Conservation (phyloP, 2,329 filamentous ascomycete species). For the Fusarium gaditjirri region DNA sequence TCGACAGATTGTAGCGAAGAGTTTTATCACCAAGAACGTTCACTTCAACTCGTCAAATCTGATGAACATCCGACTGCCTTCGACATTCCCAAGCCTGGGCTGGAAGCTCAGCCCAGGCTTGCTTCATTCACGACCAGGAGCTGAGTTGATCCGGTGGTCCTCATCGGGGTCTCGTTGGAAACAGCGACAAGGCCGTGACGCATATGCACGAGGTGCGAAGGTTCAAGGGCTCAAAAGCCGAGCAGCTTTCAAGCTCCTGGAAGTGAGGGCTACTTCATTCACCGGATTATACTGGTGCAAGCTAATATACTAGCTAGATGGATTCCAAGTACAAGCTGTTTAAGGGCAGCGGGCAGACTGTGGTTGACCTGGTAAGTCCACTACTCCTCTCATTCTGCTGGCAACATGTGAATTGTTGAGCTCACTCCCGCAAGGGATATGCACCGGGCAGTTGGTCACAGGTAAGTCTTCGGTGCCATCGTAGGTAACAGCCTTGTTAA, state of each 20-base stretch:
- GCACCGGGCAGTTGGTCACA: slow-evolving; percentile 80
- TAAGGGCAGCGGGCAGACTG: slow-evolving; percentile 76
- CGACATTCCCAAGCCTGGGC: background rate
- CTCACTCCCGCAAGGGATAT: slow-evolving; percentile 68
- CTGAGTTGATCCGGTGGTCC: slow-evolving; percentile 27
- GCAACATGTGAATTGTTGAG: background rate
- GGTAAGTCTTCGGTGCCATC: slow-evolving; percentile 51
- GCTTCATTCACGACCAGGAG: background rate
- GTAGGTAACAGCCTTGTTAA: background rate
- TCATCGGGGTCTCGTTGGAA: slow-evolving; percentile 84
- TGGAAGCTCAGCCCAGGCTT: background rate
- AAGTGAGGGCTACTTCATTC: slow-evolving; percentile 61
- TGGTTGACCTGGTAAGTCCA: slow-evolving; percentile 83
- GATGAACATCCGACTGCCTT: slow-evolving; percentile 11
- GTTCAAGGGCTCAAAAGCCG: slow-evolving; percentile 86
- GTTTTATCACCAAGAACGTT: background rate
- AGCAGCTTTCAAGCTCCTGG: slow-evolving; percentile 91
- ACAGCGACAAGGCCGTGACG: slow-evolving; percentile 78
- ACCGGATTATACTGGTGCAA: too few relatives aligned
- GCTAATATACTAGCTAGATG: slow-evolving; percentile 64
- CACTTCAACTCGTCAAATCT: background rate
- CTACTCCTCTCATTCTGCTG: background rate
- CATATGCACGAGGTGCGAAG: slow-evolving; percentile 78
- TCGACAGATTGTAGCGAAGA: background rate
- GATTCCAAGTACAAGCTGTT: slow-evolving; percentile 86